These are phyloP conservation scores for Carpinus viminea DNA, from an alignment of 306 rosid species.

Conservation along the genomic window DNA sequence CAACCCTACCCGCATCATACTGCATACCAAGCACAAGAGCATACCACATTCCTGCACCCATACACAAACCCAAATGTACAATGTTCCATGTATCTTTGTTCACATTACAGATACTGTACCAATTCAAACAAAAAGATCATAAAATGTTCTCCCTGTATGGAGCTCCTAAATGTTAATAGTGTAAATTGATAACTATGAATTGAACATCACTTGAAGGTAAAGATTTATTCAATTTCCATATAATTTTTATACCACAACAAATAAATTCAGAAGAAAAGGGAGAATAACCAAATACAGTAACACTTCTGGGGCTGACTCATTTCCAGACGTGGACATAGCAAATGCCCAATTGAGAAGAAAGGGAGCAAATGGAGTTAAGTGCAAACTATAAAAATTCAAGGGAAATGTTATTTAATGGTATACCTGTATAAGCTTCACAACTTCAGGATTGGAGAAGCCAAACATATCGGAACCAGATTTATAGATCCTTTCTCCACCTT, in stretches of 20 bases:
- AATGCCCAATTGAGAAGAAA: not conserved
- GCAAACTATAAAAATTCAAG: conserved; percentile 1
- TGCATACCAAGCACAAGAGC: not conserved
- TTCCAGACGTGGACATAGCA: not conserved
- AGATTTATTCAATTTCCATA: not conserved
- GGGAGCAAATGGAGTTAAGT: not conserved
- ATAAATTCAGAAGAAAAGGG: not conserved
- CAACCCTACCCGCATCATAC: not conserved
- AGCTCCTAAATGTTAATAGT: not conserved
- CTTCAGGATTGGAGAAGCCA: conserved; percentile 83
- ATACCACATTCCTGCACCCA: not conserved
- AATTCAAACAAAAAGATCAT: not conserved
- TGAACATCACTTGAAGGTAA: not conserved
- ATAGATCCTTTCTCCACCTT: conserved; percentile 44
- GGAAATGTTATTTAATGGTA: conserved; percentile 8
- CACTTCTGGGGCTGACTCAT: not conserved
- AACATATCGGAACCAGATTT: conserved; percentile 92
- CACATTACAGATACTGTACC: not conserved
- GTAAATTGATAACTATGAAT: not conserved
- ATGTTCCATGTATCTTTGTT: not conserved
- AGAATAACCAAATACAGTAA: not conserved
- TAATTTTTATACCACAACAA: not conserved
- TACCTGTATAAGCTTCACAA: conserved; percentile 81
- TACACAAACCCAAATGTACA: not conserved
- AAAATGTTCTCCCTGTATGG: not conserved